Evolutionary conservation across 2,329 filamentous ascomycete genomes (phyloP), one percentile per base, ranked within the genome.

Genomic region (Paracoccidioides brasiliensis): DNA sequence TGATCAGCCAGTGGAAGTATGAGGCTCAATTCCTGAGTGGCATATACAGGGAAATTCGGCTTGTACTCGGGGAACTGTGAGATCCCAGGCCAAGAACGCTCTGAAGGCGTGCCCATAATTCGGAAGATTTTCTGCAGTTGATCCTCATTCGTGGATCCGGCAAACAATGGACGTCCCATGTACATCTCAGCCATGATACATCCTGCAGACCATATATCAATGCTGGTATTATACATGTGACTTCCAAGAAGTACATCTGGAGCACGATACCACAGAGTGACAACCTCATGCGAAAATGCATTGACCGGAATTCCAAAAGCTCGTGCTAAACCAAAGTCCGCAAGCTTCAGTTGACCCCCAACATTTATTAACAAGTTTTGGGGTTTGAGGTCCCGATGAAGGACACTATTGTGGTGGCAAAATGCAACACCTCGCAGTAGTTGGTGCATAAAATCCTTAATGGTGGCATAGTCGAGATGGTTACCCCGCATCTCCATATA

Each of bases 101-200:
- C 93, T 0, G 88, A 95, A 0, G 93, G 93, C 0, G 93, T 98
- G 58, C 93, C 93, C 93, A 98, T 98, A 58, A 98, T 85, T 57
- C 93, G 83, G 80, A 98, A 98, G 71, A 98, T 98, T 69, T 94
- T 90, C 60, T 95, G 80, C 53, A 97, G 84, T 71, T 98, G 93
- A 68, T 98, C 93, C 71, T 98, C 93, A 70, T 98, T 98, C 41
- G 93, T 96, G 2, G 93, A 97, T 57, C 93, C 93, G 0, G 93
- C 93, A 75, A 98, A 98, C 5, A 98, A 80, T 0, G 93, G 93
- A n/a, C 91, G 82, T 3, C 93, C 93, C 0, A 91, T 96, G 72
- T 93, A 97, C 90, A 98, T 96, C 73, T 98, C 93, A 7, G 93
- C 93, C 93, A 98, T 97, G 76, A 98, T 98, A 72, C 93, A 98